Conservation (phyloP, 345 rosid genomes). For the Sapria himalayana region DNA sequence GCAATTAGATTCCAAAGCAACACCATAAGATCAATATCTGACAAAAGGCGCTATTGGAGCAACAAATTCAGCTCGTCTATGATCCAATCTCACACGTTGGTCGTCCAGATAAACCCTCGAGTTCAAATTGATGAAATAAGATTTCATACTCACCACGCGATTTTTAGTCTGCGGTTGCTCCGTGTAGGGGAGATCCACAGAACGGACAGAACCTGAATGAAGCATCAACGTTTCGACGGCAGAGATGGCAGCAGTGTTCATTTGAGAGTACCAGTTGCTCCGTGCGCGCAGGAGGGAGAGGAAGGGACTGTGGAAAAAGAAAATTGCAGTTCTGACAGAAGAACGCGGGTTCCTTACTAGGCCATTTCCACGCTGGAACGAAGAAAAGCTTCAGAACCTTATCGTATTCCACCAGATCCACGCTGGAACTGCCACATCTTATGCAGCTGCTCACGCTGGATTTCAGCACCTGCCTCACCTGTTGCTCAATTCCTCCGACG, state of each 20-base stretch:
- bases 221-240: slow-evolving; percentile 23
- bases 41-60: too few relatives aligned
- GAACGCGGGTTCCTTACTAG: slow-evolving; percentile 37
- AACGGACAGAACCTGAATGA: slow-evolving; percentile 67
- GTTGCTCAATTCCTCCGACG: slow-evolving; percentile 72
- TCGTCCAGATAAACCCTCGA: too few relatives aligned
- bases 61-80: too few relatives aligned
- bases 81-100: too few relatives aligned
- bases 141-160: too few relatives aligned
- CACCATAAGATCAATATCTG: too few relatives aligned
- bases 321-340: slow-evolving; percentile 40
- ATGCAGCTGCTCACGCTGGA: slow-evolving; percentile 51
- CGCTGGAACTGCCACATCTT: slow-evolving; percentile 42
- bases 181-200: slow-evolving; percentile 49
- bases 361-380: slow-evolving; percentile 81
- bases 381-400: slow-evolving; percentile 70
- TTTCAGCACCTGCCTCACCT: slow-evolving; percentile 44
- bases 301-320: slow-evolving; percentile 31
- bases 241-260: slow-evolving; percentile 6
- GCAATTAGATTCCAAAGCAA: too few relatives aligned
- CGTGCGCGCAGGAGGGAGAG: slow-evolving; percentile 8
- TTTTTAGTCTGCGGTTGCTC: too few relatives aligned
- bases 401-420: slow-evolving; percentile 76
- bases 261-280: too few relatives aligned
- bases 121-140: too few relatives aligned